Evolutionary conservation across 306 rosid species (phyloP), one percentile per base, ranked within the genome.

Genomic region (Cucurbita argyrosperma): DNA sequence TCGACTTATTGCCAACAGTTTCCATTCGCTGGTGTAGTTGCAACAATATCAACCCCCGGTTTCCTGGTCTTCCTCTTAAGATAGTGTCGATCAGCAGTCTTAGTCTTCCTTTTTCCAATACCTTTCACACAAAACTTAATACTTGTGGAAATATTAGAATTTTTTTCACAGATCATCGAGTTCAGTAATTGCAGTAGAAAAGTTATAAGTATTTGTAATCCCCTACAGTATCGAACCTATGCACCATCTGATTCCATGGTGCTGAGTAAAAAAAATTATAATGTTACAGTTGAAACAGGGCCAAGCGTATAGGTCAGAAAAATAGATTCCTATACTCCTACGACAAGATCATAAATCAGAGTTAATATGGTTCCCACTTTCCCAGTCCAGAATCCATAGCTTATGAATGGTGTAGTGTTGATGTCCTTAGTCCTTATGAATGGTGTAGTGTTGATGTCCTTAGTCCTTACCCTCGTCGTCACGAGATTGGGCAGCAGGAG

Each of bases 281-380:
- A 73, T 74, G 68, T 43, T 74, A 74, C 68, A 74, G 56, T 74
- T 39, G 62, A 42, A 57, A 57, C 21, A 43, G 47, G 76, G 65
- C 86, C 78, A 81, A 81, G 76, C 74, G 81, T 84, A 72, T 30
- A 70, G 69, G 94, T 78, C 71, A 78, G 78, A 55, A 79, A 83
- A 74, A 72, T 78, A 50, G 76, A 80, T 64, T 71, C 84, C 71
- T 80, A 74, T 79, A 78, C 81, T 81, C 76, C 86, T 57, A 79
- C 76, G 72, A 75, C 75, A 13, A 58, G 43, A 74, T 21, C 26
- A 74, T 57, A 74, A 74, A 23, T 57, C 16, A 18, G 6, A 43
- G 72, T 51, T 50, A 70, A 52, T 26, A 26, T 69, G 74, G 46
- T 50, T 5, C 8, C 6, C 74, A 50, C 59, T 50, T 37, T 46